Evolutionary conservation across 1,284 basidiomycete species (phyloP), one percentile per base, ranked within the genome.

Genomic region (Ceratobasidium sp.): DNA sequence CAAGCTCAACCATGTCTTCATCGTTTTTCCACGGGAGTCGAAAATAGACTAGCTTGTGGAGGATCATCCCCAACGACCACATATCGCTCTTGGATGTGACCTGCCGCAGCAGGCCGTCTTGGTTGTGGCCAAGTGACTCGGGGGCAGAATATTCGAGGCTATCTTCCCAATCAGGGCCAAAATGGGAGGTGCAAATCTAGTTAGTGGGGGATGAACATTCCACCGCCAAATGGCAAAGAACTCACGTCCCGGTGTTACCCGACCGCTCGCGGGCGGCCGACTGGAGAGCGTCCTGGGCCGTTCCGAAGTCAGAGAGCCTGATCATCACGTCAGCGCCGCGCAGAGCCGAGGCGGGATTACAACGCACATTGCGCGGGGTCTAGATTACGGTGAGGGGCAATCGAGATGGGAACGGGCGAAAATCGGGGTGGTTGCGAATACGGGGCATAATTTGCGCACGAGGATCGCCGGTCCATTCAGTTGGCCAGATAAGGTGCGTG

Each of bases 281-380:
- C 53, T 88, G 88, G 5, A 96, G 84, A 90, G 93, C 94, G 79
- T 96, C 94, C 62, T 93, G 89, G 13, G 94, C 96, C 0, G 95
- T 97, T 3, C 96, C 96, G 81, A 98, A 98, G 79, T 98, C 96
- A 0, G 94, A 95, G 13, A 98, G 85, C 90, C 97, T 92, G 0
- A 94, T 95, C 76, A 91, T 37, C 16, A 59, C 54, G 68, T 58
- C 34, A 71, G 54, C 58, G 13, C 7, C 22, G 37, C 58, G 37
- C 34, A 27, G 27, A 39, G 22, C 27, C 51, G 51, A 1, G 27
- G 41, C 16, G 37, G 34, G 31, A 43, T 22, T 8, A 27, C n/a
- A 24, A 53, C 68, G 3, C 27, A 71, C 68, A 77, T 76, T 13
- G 75, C 76, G 58, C 83, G 83, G 0, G 85, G 85, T 51, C 84